Conservation (phyloP, 805 yeast genomes). For the Ogataea allantospora region DNA sequence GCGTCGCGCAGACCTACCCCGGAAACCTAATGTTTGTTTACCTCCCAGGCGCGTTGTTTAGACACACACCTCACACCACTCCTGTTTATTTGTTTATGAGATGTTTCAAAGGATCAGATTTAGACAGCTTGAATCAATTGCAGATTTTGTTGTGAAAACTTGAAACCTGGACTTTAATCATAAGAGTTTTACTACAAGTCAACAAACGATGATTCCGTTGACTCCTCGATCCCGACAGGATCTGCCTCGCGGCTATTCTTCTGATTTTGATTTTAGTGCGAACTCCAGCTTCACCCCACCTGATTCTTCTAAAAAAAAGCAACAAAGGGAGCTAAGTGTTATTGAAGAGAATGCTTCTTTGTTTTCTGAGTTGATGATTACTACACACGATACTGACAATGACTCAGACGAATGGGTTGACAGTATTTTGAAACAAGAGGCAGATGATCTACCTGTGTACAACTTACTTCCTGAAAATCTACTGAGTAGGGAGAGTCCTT, state of each 20-base stretch:
- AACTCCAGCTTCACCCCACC: conserved; percentile 17
- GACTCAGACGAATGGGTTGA: conserved; percentile 23
- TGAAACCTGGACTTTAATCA: conserved; percentile 2
- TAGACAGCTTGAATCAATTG: conserved; percentile 2
- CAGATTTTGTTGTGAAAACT: conserved; percentile 4
- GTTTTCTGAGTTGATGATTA: conserved; percentile 15
- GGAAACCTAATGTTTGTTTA: conserved; percentile 3
- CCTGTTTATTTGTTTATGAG: conserved; percentile 10
- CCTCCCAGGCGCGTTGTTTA: conserved; percentile 4
- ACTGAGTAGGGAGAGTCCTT: not conserved
- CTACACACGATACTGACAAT: conserved; percentile 12
- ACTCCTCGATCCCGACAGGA: conserved; percentile 13
- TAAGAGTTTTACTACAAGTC: not conserved
- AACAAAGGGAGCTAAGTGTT: not conserved
- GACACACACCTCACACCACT: conserved; percentile 22
- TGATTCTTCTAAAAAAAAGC: conserved; percentile 14
- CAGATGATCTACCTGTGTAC: not conserved
- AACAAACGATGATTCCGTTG: conserved; percentile 7
- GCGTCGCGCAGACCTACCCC: conserved; percentile 1
- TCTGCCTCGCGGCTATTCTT: not conserved
- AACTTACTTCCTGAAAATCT: not conserved
- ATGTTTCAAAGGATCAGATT: conserved; percentile 10
- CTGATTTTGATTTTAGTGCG: not conserved
- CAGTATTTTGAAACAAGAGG: conserved; percentile 14
- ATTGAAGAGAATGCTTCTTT: conserved; percentile 17